Conservation (phyloP, 2,329 filamentous ascomycete species). For the Penicillium sp. region DNA sequence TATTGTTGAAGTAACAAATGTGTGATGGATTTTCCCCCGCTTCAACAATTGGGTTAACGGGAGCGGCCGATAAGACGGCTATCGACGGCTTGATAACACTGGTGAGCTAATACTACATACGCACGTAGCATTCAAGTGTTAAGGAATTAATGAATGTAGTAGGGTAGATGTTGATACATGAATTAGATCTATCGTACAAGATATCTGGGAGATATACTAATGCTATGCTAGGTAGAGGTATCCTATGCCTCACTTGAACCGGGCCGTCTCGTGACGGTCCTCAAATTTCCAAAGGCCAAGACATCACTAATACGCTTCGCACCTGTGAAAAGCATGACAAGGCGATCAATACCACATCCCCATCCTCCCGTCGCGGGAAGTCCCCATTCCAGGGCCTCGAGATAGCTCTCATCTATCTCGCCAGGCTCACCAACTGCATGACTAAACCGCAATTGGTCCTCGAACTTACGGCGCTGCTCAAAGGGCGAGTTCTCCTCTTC, state of each 20-base stretch:
- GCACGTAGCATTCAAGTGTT: not conserved
- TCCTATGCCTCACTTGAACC: slow-evolving; percentile 7
- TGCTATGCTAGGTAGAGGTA: not conserved
- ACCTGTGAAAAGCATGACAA: slow-evolving; percentile 88
- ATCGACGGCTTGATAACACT: slow-evolving; percentile 13
- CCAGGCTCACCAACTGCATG: slow-evolving; percentile 50
- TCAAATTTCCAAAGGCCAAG: slow-evolving; percentile 81
- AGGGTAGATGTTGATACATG: not conserved
- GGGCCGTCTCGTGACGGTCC: slow-evolving; percentile 43
- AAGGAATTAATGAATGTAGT: not conserved
- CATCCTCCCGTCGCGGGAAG: slow-evolving; percentile 95
- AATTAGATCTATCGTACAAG: slow-evolving; percentile 8
- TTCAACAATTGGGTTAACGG: slow-evolving; percentile 3
- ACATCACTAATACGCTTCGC: slow-evolving; percentile 79
- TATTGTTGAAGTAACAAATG: slow-evolving; percentile 2
- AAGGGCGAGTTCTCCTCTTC: slow-evolving; percentile 96
- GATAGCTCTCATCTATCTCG: slow-evolving; percentile 73
- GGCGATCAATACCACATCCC: slow-evolving; percentile 88
- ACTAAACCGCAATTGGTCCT: slow-evolving; percentile 54
- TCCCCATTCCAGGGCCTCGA: slow-evolving; percentile 81
- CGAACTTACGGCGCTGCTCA: slow-evolving; percentile 80
- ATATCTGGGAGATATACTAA: not conserved
- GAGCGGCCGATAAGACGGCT: slow-evolving; percentile 17
- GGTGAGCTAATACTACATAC: not conserved
- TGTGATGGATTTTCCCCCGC: slow-evolving; percentile 18